Evolutionary conservation across 768 basidiomycete genomes (phyloP).

Genomic region (Tulasnella sp.): DNA sequence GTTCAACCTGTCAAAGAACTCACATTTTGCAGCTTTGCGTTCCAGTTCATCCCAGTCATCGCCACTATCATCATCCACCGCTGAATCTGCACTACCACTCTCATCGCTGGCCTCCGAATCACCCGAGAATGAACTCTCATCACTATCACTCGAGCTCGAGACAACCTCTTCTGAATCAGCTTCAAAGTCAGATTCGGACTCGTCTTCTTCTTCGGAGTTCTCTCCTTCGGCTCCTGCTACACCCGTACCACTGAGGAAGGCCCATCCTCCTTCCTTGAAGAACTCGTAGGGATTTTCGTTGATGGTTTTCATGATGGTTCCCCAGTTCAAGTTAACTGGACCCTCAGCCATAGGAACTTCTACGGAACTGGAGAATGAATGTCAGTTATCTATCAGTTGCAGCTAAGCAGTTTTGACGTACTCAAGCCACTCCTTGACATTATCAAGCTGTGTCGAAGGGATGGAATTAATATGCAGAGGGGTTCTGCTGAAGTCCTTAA

Average conservation of each 20-base stretch:
- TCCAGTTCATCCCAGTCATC: constrained; percentile 97
- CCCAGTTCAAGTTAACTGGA: constrained; percentile 96
- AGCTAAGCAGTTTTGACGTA: constrained; percentile 32
- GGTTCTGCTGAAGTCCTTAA: constrained; percentile 86
- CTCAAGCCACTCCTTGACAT: constrained; percentile 99
- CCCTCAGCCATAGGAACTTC: constrained; percentile 94
- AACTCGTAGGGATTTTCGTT: constrained; percentile 93
- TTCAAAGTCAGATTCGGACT: constrained; percentile 57
- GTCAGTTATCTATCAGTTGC: not conserved
- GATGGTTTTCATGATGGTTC: constrained; percentile 96
- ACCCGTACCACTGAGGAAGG: constrained; percentile 67
- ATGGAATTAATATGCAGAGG: constrained; percentile 97
- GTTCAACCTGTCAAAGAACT: constrained; percentile 17
- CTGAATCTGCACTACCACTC: constrained; percentile 39
- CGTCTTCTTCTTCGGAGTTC: constrained; percentile 31
- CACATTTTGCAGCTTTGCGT: constrained; percentile 78
- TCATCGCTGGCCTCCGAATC: constrained; percentile 42
- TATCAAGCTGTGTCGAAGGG: constrained; percentile 77
- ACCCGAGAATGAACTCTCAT: constrained; percentile 41
- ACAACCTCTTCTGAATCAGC: constrained; percentile 35
- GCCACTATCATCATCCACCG: constrained; percentile 47
- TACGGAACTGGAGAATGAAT: constrained; percentile 54
- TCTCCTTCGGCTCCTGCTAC: constrained; percentile 42
- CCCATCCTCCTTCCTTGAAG: constrained; percentile 94
- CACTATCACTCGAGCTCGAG: constrained; percentile 31